Evolutionary conservation across 164 flowering plant species (phyloP).

Genomic region (Kalanchoe fedtschenkoi): DNA sequence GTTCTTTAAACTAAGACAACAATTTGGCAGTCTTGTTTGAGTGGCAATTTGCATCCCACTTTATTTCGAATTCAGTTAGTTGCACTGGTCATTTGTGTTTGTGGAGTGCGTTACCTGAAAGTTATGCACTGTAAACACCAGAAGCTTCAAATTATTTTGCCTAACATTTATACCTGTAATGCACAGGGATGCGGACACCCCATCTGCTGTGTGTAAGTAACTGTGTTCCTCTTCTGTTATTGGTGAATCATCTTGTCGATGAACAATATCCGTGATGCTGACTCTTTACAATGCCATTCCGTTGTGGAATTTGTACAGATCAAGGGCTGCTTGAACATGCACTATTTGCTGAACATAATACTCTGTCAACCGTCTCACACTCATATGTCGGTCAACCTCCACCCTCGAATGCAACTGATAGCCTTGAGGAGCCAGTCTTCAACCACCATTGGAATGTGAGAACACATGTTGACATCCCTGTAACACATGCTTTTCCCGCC

Average conservation of each 20-base stretch:
- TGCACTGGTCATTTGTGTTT: background rate
- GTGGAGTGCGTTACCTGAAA: background rate
- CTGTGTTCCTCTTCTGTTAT: background rate
- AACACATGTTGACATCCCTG: constrained; percentile 13
- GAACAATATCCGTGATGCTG: background rate
- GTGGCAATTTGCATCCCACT: no score
- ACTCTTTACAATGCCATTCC: background rate
- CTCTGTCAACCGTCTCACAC: constrained; percentile 17
- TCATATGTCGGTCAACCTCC: constrained; percentile 19
- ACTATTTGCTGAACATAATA: constrained; percentile 13
- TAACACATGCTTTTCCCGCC: constrained; percentile 24
- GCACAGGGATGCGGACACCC: constrained; percentile 34
- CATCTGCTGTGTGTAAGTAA: constrained; percentile 36
- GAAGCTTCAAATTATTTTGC: background rate
- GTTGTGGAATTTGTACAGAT: constrained; percentile 11
- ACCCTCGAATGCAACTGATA: constrained; percentile 10
- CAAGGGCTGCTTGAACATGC: constrained; percentile 17
- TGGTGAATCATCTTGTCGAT: background rate
- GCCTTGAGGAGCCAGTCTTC: constrained; percentile 12
- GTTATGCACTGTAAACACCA: background rate
- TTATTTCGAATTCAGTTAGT: background rate
- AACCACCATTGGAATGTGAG: constrained; percentile 12
- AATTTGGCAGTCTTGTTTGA: no score
- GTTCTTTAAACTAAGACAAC: no score
- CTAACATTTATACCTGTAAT: constrained; percentile 12